phyloP scores from a whole-genome alignment of 2,329 filamentous ascomycete species.

The Neocucurbitaria cava region DNA sequence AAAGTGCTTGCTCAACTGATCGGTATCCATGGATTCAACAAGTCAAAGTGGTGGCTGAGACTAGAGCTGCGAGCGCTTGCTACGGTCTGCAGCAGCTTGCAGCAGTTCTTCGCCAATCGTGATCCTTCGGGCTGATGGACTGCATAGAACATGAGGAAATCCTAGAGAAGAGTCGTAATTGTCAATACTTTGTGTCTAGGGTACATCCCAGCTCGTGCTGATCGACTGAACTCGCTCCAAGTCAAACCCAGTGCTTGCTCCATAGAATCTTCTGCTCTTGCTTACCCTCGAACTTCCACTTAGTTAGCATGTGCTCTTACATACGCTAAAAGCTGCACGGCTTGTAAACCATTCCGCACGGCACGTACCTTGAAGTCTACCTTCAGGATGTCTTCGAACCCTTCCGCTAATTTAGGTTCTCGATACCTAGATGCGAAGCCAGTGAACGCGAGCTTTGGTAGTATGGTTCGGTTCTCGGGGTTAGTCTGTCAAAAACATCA shows the following conservation, averaged over 20 bases:
- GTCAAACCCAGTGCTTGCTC: slow-evolving; percentile 77
- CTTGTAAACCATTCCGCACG: slow-evolving; percentile 4
- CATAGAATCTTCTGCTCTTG: slow-evolving; percentile 74
- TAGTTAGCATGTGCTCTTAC: slow-evolving; percentile 27
- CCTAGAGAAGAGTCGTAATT: slow-evolving; percentile 20
- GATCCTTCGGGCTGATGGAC: not conserved
- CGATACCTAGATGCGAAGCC: slow-evolving; percentile 76
- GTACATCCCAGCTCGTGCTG: not conserved
- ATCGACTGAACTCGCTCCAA: slow-evolving; percentile 1
- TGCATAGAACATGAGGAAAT: not conserved
- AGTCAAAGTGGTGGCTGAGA: slow-evolving; percentile 6
- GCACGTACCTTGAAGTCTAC: slow-evolving; percentile 72
- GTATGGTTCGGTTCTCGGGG: slow-evolving; percentile 75
- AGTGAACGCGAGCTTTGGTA: slow-evolving; percentile 83
- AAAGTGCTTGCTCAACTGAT: slow-evolving; percentile 10
- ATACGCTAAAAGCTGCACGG: slow-evolving; percentile 4
- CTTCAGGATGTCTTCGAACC: slow-evolving; percentile 79
- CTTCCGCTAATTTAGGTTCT: slow-evolving; percentile 75
- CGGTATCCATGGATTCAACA: slow-evolving; percentile 18
- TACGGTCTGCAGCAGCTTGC: slow-evolving; percentile 6
- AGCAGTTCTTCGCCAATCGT: slow-evolving; percentile 11
- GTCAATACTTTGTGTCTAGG: slow-evolving; percentile 1
- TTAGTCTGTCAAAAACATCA: slow-evolving; percentile 66
- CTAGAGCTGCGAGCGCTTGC: slow-evolving; percentile 31
- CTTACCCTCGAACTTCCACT: slow-evolving; percentile 67